Evolutionary conservation across 225 moss, liverwort and hornwort species (phyloP).

Genomic region (Thuidium tamariscinum): DNA sequence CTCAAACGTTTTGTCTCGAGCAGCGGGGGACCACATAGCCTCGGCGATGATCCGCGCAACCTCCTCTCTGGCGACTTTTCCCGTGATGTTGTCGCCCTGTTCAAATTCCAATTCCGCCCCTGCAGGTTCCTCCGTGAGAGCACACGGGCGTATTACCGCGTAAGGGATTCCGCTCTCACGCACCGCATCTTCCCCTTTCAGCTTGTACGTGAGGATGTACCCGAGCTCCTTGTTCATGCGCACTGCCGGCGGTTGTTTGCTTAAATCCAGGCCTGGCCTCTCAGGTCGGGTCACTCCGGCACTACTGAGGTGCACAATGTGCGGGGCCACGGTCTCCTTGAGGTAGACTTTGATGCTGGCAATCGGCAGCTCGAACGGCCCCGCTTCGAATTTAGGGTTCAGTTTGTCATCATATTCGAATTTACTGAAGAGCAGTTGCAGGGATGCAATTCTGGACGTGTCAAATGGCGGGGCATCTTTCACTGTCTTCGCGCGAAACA

Average conservation of each 20-base stretch:
- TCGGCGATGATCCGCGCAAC: conserved; percentile 59
- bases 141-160: conserved; percentile 64
- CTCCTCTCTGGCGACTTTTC: conserved; percentile 78
- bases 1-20: conserved; percentile 76
- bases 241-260: conserved; percentile 92
- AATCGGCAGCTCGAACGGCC: conserved; percentile 76
- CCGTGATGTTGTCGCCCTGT: conserved; percentile 92
- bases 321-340: conserved; percentile 53
- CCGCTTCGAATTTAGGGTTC: conserved; percentile 68
- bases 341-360: conserved; percentile 63
- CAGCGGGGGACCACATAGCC: conserved; percentile 49
- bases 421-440: conserved; percentile 89
- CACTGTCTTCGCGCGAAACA: conserved; percentile 61
- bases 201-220: conserved; percentile 74
- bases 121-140: conserved; percentile 95
- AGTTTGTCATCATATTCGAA: conserved; percentile 72
- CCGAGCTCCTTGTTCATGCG: conserved; percentile 87
- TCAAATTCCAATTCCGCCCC: conserved; percentile 80
- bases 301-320: conserved; percentile 77
- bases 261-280: conserved; percentile 76
- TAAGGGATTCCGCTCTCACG: conserved; percentile 73
- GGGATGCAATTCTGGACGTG: conserved; percentile 42
- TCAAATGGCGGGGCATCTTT: conserved; percentile 56
- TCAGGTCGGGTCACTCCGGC: conserved; percentile 88
- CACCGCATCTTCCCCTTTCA: conserved; percentile 78